Conservation (phyloP, 2,329 filamentous ascomycete genomes). For the Fusarium mundagurra region DNA sequence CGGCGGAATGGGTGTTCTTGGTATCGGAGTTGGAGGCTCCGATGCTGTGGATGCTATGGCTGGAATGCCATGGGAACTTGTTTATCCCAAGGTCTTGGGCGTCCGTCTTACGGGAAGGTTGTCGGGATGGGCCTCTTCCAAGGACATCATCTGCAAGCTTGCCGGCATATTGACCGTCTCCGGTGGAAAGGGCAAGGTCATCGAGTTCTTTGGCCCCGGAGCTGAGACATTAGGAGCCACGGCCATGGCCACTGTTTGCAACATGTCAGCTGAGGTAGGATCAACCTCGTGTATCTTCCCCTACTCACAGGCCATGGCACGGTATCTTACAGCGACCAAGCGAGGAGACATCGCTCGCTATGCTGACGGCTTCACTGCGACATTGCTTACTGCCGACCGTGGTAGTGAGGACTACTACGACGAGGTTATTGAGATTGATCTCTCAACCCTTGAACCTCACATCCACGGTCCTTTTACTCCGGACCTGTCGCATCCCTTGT, state of each 20-base stretch:
- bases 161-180: slow-evolving; percentile 48
- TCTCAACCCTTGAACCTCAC: slow-evolving; percentile 89
- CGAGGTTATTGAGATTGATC: slow-evolving; percentile 48
- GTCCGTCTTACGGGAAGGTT: slow-evolving; percentile 81
- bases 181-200: slow-evolving; percentile 48
- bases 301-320: slow-evolving; percentile 46
- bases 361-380: not conserved
- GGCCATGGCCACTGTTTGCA: slow-evolving; percentile 51
- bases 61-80: slow-evolving; percentile 49
- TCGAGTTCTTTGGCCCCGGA: slow-evolving; percentile 51
- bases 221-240: slow-evolving; percentile 46
- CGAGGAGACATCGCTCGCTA: slow-evolving; percentile 35
- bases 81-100: slow-evolving; percentile 92
- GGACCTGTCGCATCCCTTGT: slow-evolving; percentile 95
- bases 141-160: slow-evolving; percentile 50
- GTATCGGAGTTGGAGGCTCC: slow-evolving; percentile 55
- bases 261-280: slow-evolving; percentile 51
- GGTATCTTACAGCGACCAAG: slow-evolving; percentile 46
- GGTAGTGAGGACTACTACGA: slow-evolving; percentile 47
- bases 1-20: slow-evolving; percentile 49
- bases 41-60: slow-evolving; percentile 57
- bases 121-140: not conserved
- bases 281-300: slow-evolving; percentile 51
- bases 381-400: not conserved
- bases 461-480: slow-evolving; percentile 99